Evolutionary conservation across 345 rosid genomes (phyloP), one percentile per base, ranked within the genome.

Genomic region (Gossypium sturtianum): DNA sequence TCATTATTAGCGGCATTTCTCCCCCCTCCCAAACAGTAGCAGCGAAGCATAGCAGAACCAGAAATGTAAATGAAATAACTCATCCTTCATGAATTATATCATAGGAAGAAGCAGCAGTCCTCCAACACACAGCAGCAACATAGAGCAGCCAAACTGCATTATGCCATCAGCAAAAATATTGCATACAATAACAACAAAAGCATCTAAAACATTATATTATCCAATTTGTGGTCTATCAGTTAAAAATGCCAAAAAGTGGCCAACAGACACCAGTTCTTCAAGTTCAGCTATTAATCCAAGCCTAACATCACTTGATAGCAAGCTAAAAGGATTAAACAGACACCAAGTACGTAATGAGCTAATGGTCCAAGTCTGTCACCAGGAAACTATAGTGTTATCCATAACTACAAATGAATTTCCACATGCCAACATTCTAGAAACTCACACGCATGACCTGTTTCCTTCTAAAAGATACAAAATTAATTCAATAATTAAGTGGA

Each of bases 1-100:
- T 59, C 22, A 47, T 45, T 63, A 76, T 81, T 72, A 77, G 85
- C 84, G 81, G 81, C 86, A 78, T 71, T 81, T 85, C 76, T 84
- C 85, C 85, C 81, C 79, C 85, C 85, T 81, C 77, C 34, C 81
- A 86, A 25, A 56, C 83, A 88, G 71, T 88, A 85, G 83, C 84
- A 79, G 77, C 83, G 73, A 73, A 79, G 81, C 1, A 81, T 78
- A n/a, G 90, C 74, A 53, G 80, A 74, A 53, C 82, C 77, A 73
- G 67, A 77, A 22, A 61, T 45, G 12, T n/a, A 58, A 34, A 56
- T 38, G 19, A 44, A 2, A 13, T 17, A 56, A 41, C 20, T 20
- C 70, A 12, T 10, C 29, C 12, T 13, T 41, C 9, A 2, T 5
- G 20, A 22, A 51, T 23, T 19, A 73, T 80, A 2, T 34, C 76